Conservation (phyloP, 1,284 basidiomycete genomes). For the Acaromyces ingoldii region DNA sequence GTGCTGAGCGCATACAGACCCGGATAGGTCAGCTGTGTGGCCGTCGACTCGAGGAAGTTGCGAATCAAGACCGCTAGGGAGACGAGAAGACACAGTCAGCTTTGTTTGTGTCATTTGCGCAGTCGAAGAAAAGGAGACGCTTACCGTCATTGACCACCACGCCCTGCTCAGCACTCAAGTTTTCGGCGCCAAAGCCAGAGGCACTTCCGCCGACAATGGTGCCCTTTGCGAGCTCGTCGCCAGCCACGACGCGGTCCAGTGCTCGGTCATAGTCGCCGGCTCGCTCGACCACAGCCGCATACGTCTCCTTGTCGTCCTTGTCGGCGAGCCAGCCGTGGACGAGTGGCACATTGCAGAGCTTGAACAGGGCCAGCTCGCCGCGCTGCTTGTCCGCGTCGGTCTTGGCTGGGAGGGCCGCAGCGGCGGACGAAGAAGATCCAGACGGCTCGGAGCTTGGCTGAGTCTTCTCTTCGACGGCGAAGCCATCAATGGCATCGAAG, state of each 20-base stretch:
- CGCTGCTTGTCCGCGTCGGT: constrained; percentile 8
- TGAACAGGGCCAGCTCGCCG: constrained; percentile 75
- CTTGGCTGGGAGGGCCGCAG: constrained; percentile 52
- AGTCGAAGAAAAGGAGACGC: constrained; percentile 47
- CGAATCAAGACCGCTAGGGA: constrained; percentile 21
- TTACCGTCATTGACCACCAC: constrained; percentile 4
- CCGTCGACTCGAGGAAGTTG: constrained; percentile 62
- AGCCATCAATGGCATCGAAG: constrained; percentile 30
- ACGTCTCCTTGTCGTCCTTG: constrained; percentile 61
- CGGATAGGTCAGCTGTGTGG: constrained; percentile 79
- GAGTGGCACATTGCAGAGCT: constrained; percentile 71
- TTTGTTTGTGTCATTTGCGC: constrained; percentile 59
- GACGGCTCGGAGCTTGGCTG: neutral
- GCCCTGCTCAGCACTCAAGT: neutral
- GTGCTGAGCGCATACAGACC: constrained; percentile 59
- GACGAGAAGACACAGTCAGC: constrained; percentile 63
- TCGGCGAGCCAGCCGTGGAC: constrained; percentile 91
- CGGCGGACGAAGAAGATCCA: constrained; percentile 1
- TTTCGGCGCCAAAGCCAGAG: neutral
- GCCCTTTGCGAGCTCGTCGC: constrained; percentile 66
- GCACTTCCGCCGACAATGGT: constrained; percentile 27
- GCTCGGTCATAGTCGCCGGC: constrained; percentile 57
- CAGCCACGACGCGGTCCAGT: constrained; percentile 68
- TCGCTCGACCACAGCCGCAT: constrained; percentile 57
- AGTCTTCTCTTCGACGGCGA: constrained; percentile 14